Base-by-base conservation (phyloP, 2,329 filamentous ascomycete genomes). In the Claviceps purpurea region DNA sequence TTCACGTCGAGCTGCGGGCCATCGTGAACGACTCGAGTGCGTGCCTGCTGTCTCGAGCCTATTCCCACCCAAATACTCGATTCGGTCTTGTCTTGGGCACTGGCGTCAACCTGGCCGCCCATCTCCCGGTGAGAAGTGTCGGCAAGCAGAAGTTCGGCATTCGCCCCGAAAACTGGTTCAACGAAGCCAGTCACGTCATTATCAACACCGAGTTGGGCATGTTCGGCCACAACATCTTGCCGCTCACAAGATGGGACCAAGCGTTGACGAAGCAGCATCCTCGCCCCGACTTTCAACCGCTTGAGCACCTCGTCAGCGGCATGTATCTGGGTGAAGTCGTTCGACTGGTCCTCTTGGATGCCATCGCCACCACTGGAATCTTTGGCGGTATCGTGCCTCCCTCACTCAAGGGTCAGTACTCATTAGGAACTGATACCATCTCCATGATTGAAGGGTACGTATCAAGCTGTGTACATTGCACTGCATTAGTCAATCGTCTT, bases 21-120 rank as follows among this genome's bases (percentile, higher is more conserved):
- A 82, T 85, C 54, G 71, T 84, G 54, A 86, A 86, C 65, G 82
- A 86, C 62, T 80, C 80, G 14, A 77, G 78, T 30, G 81, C 82
- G n/a, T 79, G 81, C 18, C 69, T 86, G 20, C 68, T 86, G 16
- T 83, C 82, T 0, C 75, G 80, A 58, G 78, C 82, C 39, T 83
- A 85, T 60, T 67, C 72, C 18, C 73, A 79, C 59, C 66, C 73
- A 1, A 73, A 77, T 10, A 82, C 81, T 11, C 73, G 79, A 20
- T 81, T 84, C 59, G 77, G 77, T 39, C 72, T 85, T 43, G 84
- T 86, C 51, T 71, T 84, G 26, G 82, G 82, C 18, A 86, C 82
- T 0, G 82, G 82, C 34, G 73, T 81, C 54, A 86, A 86, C 64
- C 76, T 82, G 47, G 79, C 81, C 47, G 79, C 77, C 26, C 79